Evolutionary conservation across 768 basidiomycete genomes (phyloP).

Genomic region (Tricholoma matsutake): DNA sequence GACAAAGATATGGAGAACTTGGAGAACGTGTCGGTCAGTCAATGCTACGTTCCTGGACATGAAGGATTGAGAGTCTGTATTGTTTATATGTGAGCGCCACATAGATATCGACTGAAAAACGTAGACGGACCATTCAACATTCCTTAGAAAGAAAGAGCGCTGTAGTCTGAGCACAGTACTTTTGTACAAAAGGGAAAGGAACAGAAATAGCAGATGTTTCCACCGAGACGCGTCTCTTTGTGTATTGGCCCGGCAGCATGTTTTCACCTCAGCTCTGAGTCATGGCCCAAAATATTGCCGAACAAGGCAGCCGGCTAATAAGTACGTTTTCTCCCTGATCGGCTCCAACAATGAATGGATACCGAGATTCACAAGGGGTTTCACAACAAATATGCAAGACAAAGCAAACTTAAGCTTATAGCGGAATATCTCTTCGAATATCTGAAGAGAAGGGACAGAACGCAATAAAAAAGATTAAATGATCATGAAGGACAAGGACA

Average conservation of each 20-base stretch:
- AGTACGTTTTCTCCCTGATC: too few relatives aligned
- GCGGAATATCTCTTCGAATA: background rate
- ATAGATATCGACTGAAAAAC: background rate
- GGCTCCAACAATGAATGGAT: too few relatives aligned
- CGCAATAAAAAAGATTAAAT: background rate
- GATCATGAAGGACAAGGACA: background rate
- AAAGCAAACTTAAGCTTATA: background rate
- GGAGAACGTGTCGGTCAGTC: background rate
- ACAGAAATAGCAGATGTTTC: too few relatives aligned
- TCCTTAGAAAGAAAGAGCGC: background rate
- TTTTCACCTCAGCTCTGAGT: too few relatives aligned
- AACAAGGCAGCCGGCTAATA: too few relatives aligned
- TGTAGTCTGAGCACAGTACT: background rate
- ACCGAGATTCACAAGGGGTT: too few relatives aligned
- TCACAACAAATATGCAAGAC: background rate
- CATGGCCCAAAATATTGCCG: too few relatives aligned
- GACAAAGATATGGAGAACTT: background rate
- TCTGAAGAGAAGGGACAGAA: background rate
- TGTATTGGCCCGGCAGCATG: too few relatives aligned
- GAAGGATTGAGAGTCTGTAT: background rate
- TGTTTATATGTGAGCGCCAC: background rate
- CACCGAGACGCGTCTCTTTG: too few relatives aligned
- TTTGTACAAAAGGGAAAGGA: slow-evolving; percentile 11
- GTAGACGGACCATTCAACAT: background rate
- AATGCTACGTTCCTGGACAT: background rate